Conservation (phyloP, 2,329 filamentous ascomycete genomes). For the Ceratocystis variospora region DNA sequence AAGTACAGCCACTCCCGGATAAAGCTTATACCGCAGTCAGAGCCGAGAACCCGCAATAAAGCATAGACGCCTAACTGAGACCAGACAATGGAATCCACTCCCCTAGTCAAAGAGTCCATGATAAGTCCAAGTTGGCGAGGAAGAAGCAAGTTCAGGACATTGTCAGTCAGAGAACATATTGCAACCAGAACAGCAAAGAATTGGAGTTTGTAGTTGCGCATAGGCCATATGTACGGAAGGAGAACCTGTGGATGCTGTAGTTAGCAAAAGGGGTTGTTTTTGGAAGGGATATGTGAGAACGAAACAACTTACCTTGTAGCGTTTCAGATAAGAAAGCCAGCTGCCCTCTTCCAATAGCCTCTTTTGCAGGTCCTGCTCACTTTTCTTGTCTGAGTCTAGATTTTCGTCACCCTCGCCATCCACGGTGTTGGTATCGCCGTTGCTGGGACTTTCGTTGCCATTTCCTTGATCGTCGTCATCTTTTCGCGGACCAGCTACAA, state of each 20-base stretch:
- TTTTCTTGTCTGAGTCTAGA: slow-evolving; percentile 36
- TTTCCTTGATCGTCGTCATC: not conserved
- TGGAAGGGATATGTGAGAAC: not conserved
- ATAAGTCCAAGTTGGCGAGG: slow-evolving; percentile 73
- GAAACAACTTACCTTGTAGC: slow-evolving; percentile 42
- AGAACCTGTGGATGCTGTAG: slow-evolving; percentile 40
- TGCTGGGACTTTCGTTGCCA: not conserved
- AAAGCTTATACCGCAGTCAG: slow-evolving; percentile 41
- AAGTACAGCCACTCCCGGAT: slow-evolving; percentile 43
- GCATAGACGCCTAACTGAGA: slow-evolving; percentile 39
- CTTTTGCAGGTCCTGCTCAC: slow-evolving; percentile 42
- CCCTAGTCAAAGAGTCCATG: slow-evolving; percentile 50
- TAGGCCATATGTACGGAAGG: slow-evolving; percentile 66
- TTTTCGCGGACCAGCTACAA: slow-evolving; percentile 4
- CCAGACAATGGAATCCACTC: slow-evolving; percentile 37
- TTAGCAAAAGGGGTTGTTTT: not conserved
- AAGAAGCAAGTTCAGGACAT: slow-evolving; percentile 60
- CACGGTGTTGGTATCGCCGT: slow-evolving; percentile 21
- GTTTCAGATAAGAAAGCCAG: slow-evolving; percentile 63
- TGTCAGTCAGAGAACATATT: slow-evolving; percentile 53
- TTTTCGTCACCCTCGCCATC: slow-evolving; percentile 35
- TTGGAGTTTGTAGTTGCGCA: slow-evolving; percentile 51
- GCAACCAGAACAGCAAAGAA: slow-evolving; percentile 52
- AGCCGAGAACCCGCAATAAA: slow-evolving; percentile 37
- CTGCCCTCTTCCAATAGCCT: slow-evolving; percentile 60